A percentile compares a stretch with the other conserved stretches of the same genome.
Evolutionary conservation across 345 rosid genomes (phyloP).

Genomic region (Euphorbia tirucalli): DNA sequence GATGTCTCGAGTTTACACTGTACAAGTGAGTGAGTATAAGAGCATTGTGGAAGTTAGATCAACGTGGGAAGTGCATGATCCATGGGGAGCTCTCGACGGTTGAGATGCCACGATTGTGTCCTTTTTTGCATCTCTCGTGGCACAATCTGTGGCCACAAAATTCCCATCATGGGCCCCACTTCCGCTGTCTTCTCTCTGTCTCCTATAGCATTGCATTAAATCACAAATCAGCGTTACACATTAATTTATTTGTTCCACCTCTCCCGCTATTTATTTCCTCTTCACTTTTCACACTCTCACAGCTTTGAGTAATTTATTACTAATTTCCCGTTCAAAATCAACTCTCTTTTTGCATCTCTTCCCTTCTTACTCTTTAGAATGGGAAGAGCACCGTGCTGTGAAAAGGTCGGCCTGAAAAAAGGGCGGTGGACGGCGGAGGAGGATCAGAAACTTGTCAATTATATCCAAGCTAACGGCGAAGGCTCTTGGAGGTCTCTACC

Average conservation of each 20-base stretch:
- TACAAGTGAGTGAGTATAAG: not conserved
- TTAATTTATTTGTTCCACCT: no score
- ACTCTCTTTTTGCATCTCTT: no score
- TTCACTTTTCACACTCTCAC: not conserved
- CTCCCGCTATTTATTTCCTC: not conserved
- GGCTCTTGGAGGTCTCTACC: slow-evolving; percentile 69
- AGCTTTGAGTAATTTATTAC: no score
- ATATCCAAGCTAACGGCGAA: slow-evolving; percentile 57
- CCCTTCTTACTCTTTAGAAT: no score
- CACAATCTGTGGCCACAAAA: slow-evolving; percentile 24
- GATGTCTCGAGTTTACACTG: not conserved
- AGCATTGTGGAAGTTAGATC: slow-evolving; percentile 6
- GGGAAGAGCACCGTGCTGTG: slow-evolving; percentile 78
- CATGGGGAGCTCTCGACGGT: slow-evolving; percentile 45
- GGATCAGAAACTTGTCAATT: slow-evolving; percentile 42
- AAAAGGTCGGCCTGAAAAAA: slow-evolving; percentile 57
- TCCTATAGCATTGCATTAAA: not conserved
- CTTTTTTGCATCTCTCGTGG: slow-evolving; percentile 36
- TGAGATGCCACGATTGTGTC: slow-evolving; percentile 59
- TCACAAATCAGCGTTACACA: not conserved
- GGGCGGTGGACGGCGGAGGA: slow-evolving; percentile 71
- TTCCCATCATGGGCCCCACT: not conserved
- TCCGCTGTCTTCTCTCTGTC: slow-evolving; percentile 4
- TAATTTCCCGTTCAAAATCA: no score
- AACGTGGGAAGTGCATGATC: slow-evolving; percentile 46